Percentiles rank a stretch among this genome's conserved stretches.
Conservation (phyloP, 371 early-diverging fungal genomes). For the Circinella umbellata region DNA sequence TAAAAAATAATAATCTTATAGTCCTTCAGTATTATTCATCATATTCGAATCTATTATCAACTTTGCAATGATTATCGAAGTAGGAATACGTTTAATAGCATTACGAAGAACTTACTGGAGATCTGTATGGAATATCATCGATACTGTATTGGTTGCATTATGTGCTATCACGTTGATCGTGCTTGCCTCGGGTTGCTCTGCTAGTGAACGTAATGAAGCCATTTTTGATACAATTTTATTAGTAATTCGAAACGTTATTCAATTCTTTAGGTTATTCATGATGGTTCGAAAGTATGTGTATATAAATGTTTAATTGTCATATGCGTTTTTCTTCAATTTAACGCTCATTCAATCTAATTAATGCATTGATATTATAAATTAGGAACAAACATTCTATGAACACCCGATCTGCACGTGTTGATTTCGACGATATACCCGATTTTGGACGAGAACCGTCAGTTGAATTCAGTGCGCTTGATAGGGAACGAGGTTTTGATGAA, state of each 20-base stretch:
- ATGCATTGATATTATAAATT: too few species aligned
- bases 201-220: constrained; percentile 62
- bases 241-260: constrained; percentile 73
- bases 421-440: constrained; percentile 47
- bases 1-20: constrained; percentile 7
- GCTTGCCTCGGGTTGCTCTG: constrained; percentile 68
- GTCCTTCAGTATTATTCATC: constrained; percentile 55
- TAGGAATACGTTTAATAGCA: constrained; percentile 69
- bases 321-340: too few species aligned
- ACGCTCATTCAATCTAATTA: too few species aligned
- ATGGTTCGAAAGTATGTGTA: constrained; percentile 72
- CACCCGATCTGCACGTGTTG: constrained; percentile 46
- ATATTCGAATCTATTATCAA: constrained; percentile 76
- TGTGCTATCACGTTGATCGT: constrained; percentile 74
- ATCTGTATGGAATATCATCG: constrained; percentile 77
- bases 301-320: too few species aligned
- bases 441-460: constrained; percentile 36
- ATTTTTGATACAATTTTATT: constrained; percentile 74
- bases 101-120: constrained; percentile 75
- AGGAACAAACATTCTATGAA: constrained; percentile 53
- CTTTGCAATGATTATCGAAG: constrained; percentile 77
- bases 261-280: constrained; percentile 68
- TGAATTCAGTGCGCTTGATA: constrained; percentile 44
- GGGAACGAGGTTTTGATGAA: constrained; percentile 42
- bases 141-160: constrained; percentile 65